These are phyloP conservation scores for Rhizopogon roseolus DNA, from an alignment of 768 basidiomycete species.

Conservation along the genomic window DNA sequence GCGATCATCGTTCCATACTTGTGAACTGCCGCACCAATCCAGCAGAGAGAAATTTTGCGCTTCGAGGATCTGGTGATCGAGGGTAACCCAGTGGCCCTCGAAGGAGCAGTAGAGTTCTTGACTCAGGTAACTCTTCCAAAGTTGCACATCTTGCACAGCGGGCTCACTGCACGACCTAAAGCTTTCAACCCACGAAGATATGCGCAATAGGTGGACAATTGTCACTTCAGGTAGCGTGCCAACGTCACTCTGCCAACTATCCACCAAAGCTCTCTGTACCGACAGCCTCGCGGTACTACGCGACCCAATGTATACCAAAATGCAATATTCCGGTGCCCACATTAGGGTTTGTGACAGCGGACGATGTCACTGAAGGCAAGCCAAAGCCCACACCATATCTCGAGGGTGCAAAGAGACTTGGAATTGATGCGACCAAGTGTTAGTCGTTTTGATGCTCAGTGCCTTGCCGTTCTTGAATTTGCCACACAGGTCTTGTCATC, in stretches of 20 bases:
- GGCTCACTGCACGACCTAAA: constrained; percentile 4
- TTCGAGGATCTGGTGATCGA: constrained; percentile 76
- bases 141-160: background rate
- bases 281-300: constrained; percentile 70
- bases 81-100: constrained; percentile 52
- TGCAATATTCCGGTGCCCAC: constrained; percentile 57
- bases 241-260: background rate
- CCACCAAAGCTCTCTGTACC: background rate
- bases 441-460: constrained; percentile 11
- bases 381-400: constrained; percentile 94
- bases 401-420: constrained; percentile 60
- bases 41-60: constrained; percentile 61
- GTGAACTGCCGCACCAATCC: background rate
- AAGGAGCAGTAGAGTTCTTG: constrained; percentile 59
- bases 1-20: constrained; percentile 11
- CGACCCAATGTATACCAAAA: constrained; percentile 59
- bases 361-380: constrained; percentile 43
- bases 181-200: constrained; percentile 12
- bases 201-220: constrained; percentile 63
- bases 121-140: constrained; percentile 35
- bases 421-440: constrained; percentile 57
- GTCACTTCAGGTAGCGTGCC: constrained; percentile 61
- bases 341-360: constrained; percentile 65
- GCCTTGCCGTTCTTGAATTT: background rate
- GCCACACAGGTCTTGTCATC: constrained; percentile 67